A percentile compares a stretch with the other conserved stretches of the same genome.
phyloP scores from a whole-genome alignment of 371 early-diverging fungal species.

The Saksenaea oblongispora region DNA sequence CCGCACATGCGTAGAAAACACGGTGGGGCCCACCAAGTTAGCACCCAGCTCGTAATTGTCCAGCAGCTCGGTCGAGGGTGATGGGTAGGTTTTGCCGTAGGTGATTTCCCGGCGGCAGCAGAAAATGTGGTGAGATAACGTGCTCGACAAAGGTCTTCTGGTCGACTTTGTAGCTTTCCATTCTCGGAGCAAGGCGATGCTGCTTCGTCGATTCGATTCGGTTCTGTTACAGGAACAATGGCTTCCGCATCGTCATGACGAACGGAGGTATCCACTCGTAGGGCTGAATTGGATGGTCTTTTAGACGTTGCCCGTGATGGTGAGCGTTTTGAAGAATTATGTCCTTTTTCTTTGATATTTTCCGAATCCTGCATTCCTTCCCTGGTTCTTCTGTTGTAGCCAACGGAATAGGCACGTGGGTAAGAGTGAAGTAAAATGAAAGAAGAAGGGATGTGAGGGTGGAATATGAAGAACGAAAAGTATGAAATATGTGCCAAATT shows the following conservation, averaged over 20 bases:
- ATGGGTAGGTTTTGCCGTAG: neutral
- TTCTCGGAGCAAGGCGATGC: neutral
- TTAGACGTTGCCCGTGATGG: neutral
- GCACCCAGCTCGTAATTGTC: slow-evolving; percentile 36
- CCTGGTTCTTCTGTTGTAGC: neutral
- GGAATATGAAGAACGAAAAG: slow-evolving; percentile 1
- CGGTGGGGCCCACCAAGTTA: slow-evolving; percentile 50
- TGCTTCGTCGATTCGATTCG: neutral
- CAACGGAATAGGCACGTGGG: neutral
- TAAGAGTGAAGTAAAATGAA: neutral
- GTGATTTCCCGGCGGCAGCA: slow-evolving; percentile 1
- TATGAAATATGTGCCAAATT: neutral
- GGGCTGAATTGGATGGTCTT: neutral
- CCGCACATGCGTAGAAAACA: slow-evolving; percentile 31
- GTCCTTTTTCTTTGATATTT: neutral
- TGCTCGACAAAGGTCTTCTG: slow-evolving; percentile 21
- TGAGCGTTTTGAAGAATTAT: neutral
- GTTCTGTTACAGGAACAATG: neutral
- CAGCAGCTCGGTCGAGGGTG: slow-evolving; percentile 24
- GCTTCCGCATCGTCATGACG: neutral
- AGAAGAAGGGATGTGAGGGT: neutral
- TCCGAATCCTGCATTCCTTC: slow-evolving; percentile 1
- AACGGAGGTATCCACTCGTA: neutral
- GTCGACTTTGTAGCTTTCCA: neutral
- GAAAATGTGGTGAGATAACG: slow-evolving; percentile 15